These are phyloP conservation scores for Brassica balearica DNA, from an alignment of 441 rosid species.

Conservation along the genomic window DNA sequence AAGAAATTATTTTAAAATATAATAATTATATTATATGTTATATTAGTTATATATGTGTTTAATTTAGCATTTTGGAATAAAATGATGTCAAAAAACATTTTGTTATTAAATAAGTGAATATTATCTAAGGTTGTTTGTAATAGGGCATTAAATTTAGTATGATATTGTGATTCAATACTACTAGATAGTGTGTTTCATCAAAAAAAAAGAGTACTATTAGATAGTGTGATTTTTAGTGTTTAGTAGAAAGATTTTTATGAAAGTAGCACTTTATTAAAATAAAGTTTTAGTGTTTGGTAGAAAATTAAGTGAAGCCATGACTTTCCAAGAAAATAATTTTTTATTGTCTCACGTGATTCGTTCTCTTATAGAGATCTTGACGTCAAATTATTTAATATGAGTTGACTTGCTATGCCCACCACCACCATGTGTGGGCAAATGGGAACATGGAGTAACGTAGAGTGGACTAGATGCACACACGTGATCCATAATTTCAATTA, in stretches of 20 bases:
- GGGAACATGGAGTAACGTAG: constrained; percentile 14
- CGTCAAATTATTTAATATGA: constrained; percentile 20
- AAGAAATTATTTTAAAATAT: too few relatives aligned
- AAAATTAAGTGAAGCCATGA: background rate
- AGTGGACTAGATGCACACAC: background rate
- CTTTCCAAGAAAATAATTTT: constrained; percentile 16
- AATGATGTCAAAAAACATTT: background rate
- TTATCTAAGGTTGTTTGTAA: background rate
- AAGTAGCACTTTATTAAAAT: background rate
- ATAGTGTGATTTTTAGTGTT: background rate
- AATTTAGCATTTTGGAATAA: background rate
- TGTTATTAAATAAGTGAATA: background rate
- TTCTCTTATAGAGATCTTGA: constrained; percentile 12
- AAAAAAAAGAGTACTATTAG: background rate
- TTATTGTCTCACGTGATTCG: constrained; percentile 22
- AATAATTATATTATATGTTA: too few relatives aligned
- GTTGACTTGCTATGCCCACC: constrained; percentile 33
- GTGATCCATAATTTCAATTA: background rate
- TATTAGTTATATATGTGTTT: background rate
- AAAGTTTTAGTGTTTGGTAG: background rate
- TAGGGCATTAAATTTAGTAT: background rate
- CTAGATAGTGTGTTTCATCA: background rate
- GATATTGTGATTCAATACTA: background rate
- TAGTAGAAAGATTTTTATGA: background rate
- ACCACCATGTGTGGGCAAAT: constrained; percentile 27